Base-by-base conservation (phyloP, 306 rosid genomes). In the Cucumis melo region DNA sequence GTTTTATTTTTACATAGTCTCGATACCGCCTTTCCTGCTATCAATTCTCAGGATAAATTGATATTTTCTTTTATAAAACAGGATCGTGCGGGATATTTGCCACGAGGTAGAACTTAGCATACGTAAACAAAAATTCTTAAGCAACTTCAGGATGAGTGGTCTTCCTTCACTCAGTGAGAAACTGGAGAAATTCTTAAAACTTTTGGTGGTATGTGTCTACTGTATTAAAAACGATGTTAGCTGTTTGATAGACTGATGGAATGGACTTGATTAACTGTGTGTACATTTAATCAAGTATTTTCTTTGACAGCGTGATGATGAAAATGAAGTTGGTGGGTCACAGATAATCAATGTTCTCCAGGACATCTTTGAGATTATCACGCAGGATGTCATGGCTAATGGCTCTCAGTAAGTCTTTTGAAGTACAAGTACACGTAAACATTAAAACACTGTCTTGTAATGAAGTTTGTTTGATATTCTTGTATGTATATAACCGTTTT, bases 311-410 rank as follows among this genome's bases (percentile, higher is more conserved):
- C 87, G 60, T 79, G 58, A 70, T 16, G 87, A 86, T 21, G 87
- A 75, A 17, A 83, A 76, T 51, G 83, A 83, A 39, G 64, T 21
- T 41, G 87, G 78, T 57, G 66, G 62, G 76, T 77, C 93, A 59
- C 96, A 88, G 81, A 84, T 92, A 81, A 88, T 90, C 87, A 90
- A 95, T 77, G 98, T 90, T 66, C 84, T 95, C 80, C 99, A 95
- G 80, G 98, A 95, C 84, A 92, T 92, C 77, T 85, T 92, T 80
- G 99, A 95, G 85, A 95, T 95, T 81, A 86, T 95, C 84, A 85
- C 83, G 58, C 89, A 88, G 80, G 99, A 95, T 85, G 91, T 90
- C 79, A 95, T 95, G 96, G n/a, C 74, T 29, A 84, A 88, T 51
- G 92, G 90, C 48, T 84, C 82, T 36, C 59, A 2, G 99, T 95